Conservation (phyloP, 352 stramenopile species). For the Phytophthora constricta region DNA sequence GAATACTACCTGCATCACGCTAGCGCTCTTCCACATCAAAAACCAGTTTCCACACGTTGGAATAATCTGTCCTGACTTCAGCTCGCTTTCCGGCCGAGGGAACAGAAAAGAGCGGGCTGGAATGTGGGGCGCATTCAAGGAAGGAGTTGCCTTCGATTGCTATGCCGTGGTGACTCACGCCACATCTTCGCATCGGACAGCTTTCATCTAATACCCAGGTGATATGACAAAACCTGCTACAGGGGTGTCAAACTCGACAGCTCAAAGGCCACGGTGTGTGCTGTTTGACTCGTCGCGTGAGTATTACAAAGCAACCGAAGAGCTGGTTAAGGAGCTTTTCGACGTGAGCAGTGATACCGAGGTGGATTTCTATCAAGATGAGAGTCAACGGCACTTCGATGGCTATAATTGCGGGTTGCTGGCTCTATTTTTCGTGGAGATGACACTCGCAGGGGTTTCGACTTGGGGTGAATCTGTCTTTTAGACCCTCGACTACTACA, state of each 20-base stretch:
- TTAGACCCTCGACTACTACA: background rate
- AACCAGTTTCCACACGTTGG: background rate
- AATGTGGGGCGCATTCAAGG: background rate
- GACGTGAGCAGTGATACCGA: background rate
- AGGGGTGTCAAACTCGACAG: background rate
- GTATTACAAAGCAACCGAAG: background rate
- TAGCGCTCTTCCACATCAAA: background rate
- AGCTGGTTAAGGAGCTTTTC: background rate
- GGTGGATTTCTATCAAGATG: background rate
- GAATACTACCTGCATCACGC: background rate
- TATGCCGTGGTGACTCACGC: background rate
- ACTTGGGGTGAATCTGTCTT: background rate
- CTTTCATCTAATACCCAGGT: background rate
- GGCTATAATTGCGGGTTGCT: background rate
- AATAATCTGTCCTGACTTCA: background rate
- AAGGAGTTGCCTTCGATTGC: background rate
- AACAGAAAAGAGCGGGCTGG: background rate
- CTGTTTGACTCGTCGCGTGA: background rate
- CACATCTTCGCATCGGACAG: background rate
- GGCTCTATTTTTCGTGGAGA: background rate
- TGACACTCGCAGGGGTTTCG: background rate
- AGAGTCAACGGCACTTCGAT: background rate
- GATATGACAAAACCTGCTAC: background rate
- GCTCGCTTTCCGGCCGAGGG: background rate
- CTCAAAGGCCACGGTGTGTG: background rate